phyloP scores from a whole-genome alignment of 1,139 yeast species.

The Suhomyces bribrorum region DNA sequence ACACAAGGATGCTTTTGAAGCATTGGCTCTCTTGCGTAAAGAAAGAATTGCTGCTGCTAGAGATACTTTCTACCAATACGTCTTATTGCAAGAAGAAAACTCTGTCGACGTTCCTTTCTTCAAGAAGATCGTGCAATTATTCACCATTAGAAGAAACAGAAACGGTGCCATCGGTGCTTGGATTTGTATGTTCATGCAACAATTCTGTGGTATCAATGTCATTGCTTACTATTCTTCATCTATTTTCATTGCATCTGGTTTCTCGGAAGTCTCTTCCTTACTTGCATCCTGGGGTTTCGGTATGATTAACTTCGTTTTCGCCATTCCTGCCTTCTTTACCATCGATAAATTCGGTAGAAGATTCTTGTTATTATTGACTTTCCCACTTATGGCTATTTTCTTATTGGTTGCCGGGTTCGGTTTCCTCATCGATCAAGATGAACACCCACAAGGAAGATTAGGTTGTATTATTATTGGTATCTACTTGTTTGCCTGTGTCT shows the following conservation, averaged over 20 bases:
- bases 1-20: conserved; percentile 25
- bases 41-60: conserved; percentile 28
- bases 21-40: conserved; percentile 21
- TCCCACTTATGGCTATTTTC: conserved; percentile 73
- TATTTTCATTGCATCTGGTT: conserved; percentile 69
- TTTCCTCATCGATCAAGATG: conserved; percentile 57
- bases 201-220: conserved; percentile 88
- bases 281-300: conserved; percentile 89
- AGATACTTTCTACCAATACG: conserved; percentile 30
- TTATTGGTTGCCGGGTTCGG: conserved; percentile 75
- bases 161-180: conserved; percentile 81
- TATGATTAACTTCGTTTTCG: conserved; percentile 75
- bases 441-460: conserved; percentile 51
- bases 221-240: conserved; percentile 81
- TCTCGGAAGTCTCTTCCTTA: conserved; percentile 60
- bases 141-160: conserved; percentile 75
- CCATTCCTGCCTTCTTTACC: conserved; percentile 80
- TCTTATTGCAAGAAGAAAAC: conserved; percentile 58
- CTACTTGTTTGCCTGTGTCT: conserved; percentile 70
- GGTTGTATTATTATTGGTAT: conserved; percentile 72
- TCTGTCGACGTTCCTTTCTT: conserved; percentile 57
- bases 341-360: conserved; percentile 83
- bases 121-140: conserved; percentile 54
- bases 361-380: conserved; percentile 64
- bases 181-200: conserved; percentile 88